Evolutionary conservation across 805 yeast species (phyloP), one percentile per base, ranked within the genome.

Genomic region (Komagataella pseudopastoris): DNA sequence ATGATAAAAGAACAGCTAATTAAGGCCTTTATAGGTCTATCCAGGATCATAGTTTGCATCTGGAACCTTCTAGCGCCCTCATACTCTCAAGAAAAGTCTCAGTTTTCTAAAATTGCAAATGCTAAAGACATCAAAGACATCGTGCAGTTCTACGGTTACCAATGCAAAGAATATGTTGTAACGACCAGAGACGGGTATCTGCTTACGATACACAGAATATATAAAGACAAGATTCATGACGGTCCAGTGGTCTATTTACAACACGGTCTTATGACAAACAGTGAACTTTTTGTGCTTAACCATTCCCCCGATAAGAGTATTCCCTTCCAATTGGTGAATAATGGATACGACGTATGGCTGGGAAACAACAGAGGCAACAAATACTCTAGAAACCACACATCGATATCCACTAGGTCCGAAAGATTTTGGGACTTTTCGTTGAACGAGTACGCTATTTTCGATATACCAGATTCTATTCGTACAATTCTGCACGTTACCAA

Each of bases 331-430:
- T 71, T 91, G 39, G 82, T 82, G 54, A 88, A 89, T 53, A 63
- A 80, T 48, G 97, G 97, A 1, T 91, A 80, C 64, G 99, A 91
- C 62, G 97, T 91, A 5, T 91, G 95, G 91, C 70, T 91, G 55
- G 98, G 98, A 1, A 88, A 88, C 64, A 88, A 88, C 61, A 74
- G 96, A 53, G 96, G 96, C 8, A 93, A 91, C 68, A 93, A 91
- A 68, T 91, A 91, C 68, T 84, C 95, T 3, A 81, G 83, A 54
- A 89, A 89, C 58, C 96, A 91, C 65, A 53, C 74, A 14, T 55
- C 62, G n/a, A 62, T 69, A 47, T 69, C 72, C 12, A 56, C 56
- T 52, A 63, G 56, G 60, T 71, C 67, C 2, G 62, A 65, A 3
- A 69, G 71, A 53, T 93, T 88, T 64, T 91, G 99, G 99, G 80